A percentile compares a stretch with the other conserved stretches of the same genome.
phyloP scores from a whole-genome alignment of 2,329 filamentous ascomycete genomes.

The Aspergillus latus region DNA sequence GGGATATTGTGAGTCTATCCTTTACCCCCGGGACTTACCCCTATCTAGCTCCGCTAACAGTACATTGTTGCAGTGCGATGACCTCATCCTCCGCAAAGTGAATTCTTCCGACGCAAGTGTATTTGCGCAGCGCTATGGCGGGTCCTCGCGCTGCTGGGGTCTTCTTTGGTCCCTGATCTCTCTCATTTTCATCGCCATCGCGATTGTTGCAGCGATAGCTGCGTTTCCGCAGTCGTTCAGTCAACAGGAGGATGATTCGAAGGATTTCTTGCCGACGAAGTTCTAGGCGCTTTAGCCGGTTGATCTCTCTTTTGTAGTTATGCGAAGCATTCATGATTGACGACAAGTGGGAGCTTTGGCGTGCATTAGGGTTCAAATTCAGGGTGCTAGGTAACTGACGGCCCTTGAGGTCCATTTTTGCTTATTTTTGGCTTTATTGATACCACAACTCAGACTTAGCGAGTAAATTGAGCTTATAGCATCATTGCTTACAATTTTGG shows the following conservation, averaged over 20 bases:
- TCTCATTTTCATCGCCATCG: conserved; percentile 67
- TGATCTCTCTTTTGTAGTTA: background rate
- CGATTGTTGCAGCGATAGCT: conserved; percentile 73
- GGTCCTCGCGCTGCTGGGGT: conserved; percentile 78
- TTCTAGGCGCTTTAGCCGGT: background rate
- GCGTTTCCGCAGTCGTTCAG: conserved; percentile 70
- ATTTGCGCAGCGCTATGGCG: conserved; percentile 74
- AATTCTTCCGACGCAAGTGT: conserved; percentile 77
- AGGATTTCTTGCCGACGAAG: conserved; percentile 61
- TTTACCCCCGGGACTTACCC: too few species aligned
- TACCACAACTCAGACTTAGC: background rate
- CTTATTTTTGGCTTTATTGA: background rate
- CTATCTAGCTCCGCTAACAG: background rate
- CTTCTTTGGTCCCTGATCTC: conserved; percentile 75
- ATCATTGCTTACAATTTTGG: background rate
- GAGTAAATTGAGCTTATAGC: background rate
- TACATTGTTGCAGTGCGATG: conserved; percentile 59
- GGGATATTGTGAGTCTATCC: conserved; percentile 65
- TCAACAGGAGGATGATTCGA: conserved; percentile 67
- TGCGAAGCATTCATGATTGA: background rate
- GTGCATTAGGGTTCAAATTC: background rate
- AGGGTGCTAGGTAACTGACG: background rate
- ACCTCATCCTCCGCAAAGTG: conserved; percentile 76
- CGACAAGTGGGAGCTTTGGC: background rate
- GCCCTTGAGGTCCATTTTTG: background rate